Conservation (phyloP, 139 green algal species). For the Chlorella vulgaris region DNA sequence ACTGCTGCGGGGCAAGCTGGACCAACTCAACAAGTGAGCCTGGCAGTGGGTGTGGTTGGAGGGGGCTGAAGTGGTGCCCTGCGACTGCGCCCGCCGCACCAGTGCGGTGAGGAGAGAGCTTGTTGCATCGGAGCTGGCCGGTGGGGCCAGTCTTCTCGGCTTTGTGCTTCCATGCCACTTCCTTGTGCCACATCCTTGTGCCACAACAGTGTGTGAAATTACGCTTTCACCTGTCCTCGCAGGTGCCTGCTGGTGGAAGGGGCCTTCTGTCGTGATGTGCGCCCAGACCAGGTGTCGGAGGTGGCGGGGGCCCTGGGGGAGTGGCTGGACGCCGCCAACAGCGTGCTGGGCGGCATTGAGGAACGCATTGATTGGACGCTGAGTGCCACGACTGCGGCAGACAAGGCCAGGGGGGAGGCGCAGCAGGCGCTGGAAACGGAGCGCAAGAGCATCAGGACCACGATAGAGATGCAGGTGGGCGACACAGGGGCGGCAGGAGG, state of each 20-base stretch:
- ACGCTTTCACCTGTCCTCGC: too few relatives aligned
- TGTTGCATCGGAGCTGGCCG: too few relatives aligned
- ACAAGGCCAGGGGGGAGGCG: slow-evolving; percentile 27
- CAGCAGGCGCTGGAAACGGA: slow-evolving; percentile 46
- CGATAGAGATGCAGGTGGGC: slow-evolving; percentile 28
- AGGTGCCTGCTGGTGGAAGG: slow-evolving; percentile 61
- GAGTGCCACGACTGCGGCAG: neutral
- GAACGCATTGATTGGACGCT: slow-evolving; percentile 19
- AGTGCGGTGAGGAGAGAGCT: too few relatives aligned
- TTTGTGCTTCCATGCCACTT: too few relatives aligned
- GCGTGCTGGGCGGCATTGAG: neutral
- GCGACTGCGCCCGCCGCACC: too few relatives aligned
- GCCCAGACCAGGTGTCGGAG: slow-evolving; percentile 47
- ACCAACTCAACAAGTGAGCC: slow-evolving; percentile 65
- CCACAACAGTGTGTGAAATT: too few relatives aligned
- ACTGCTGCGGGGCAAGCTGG: slow-evolving; percentile 75
- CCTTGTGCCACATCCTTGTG: too few relatives aligned
- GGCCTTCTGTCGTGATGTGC: slow-evolving; percentile 65
- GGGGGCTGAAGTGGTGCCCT: neutral
- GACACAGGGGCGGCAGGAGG: too few relatives aligned
- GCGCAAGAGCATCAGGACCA: slow-evolving; percentile 50
- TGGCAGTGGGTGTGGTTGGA: neutral
- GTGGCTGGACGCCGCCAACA: slow-evolving; percentile 47
- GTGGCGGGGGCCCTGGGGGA: slow-evolving; percentile 52
- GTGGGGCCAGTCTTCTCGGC: too few relatives aligned